phyloP scores from a whole-genome alignment of 352 stramenopile species.

The Pythium apleroticum region DNA sequence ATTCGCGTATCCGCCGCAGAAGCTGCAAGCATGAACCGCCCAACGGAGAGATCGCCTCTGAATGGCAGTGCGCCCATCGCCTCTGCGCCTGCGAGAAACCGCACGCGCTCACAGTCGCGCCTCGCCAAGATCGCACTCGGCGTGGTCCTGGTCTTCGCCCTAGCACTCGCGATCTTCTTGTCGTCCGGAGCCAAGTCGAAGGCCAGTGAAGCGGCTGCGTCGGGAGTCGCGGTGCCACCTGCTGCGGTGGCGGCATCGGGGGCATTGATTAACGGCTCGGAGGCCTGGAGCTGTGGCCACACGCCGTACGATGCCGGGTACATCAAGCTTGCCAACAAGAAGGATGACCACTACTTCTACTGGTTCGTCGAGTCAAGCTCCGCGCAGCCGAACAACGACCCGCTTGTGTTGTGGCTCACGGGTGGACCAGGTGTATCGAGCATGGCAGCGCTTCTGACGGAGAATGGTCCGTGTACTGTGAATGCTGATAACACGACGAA shows the following conservation, averaged over 20 bases:
- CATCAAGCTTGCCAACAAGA: constrained; percentile 49
- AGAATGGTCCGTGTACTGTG: constrained; percentile 60
- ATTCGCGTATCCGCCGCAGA: background rate
- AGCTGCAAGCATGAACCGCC: background rate
- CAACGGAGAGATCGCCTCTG: constrained; percentile 18
- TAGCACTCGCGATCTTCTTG: constrained; percentile 14
- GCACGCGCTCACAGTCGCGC: constrained; percentile 9
- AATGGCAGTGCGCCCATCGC: constrained; percentile 10
- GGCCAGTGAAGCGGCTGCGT: background rate
- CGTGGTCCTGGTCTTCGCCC: constrained; percentile 9
- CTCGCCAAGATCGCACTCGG: constrained; percentile 10
- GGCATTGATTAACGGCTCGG: constrained; percentile 43
- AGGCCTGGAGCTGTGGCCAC: constrained; percentile 31
- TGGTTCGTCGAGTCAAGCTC: constrained; percentile 57
- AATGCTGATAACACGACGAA: constrained; percentile 26
- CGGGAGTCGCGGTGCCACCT: background rate
- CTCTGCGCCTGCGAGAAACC: constrained; percentile 2
- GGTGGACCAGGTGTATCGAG: constrained; percentile 45
- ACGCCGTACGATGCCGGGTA: constrained; percentile 41
- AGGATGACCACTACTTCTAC: constrained; percentile 70
- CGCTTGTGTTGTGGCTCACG: constrained; percentile 62
- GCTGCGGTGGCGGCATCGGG: background rate
- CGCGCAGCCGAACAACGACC: constrained; percentile 32
- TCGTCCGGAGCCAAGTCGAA: constrained; percentile 11
- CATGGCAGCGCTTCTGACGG: constrained; percentile 38